Base-by-base conservation (phyloP, 345 rosid genomes). In the Linum lewisii region DNA sequence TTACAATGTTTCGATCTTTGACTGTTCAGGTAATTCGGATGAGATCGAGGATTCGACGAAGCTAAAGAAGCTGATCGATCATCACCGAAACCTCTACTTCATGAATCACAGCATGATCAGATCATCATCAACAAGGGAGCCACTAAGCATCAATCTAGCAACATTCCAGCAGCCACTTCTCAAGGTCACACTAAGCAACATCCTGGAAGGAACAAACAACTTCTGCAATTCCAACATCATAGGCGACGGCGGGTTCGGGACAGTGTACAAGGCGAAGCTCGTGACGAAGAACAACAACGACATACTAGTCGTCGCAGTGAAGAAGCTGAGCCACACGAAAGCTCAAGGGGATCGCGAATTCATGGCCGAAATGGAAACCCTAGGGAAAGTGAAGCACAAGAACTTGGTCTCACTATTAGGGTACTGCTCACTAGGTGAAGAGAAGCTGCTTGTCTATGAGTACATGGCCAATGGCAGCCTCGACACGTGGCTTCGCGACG, bases 191-290 rank as follows among this genome's bases (percentile, higher is more conserved):
- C 66, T 90, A 36, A 83, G 62, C 7, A 94, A 87, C 53, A 82
- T 93, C 24, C 83, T 90, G 22, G 83, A 85, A 63, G 97, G 83
- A 37, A 93, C 97, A 18, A 73, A 79, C 71, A 75, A 80, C 61
- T 93, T 87, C 74, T 77, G 84, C 77, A 84, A 85, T 85, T 71
- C 84, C 6, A 93, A 93, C 68, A 78, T 93, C 50, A 90, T 90
- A 0, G 99, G 99, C 37, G 96, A 84, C 37, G 97, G 97, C 10
- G 97, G 96, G 21, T 93, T 87, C 2, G 99, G 99, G 37, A 89
- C 97, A 0, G 97, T 93, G 13, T 93, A 85, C 76, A 85, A 79
- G 74, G 96, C 97, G 24, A 70, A 68, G 36, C 70, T 90, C 50
- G 34, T 29, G 7, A 3, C 77, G 75, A 0, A 68, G 84, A 74